These are phyloP conservation scores for Neurospora sp. DNA, from an alignment of 495 filamentous ascomycete species.

Conservation along the genomic window DNA sequence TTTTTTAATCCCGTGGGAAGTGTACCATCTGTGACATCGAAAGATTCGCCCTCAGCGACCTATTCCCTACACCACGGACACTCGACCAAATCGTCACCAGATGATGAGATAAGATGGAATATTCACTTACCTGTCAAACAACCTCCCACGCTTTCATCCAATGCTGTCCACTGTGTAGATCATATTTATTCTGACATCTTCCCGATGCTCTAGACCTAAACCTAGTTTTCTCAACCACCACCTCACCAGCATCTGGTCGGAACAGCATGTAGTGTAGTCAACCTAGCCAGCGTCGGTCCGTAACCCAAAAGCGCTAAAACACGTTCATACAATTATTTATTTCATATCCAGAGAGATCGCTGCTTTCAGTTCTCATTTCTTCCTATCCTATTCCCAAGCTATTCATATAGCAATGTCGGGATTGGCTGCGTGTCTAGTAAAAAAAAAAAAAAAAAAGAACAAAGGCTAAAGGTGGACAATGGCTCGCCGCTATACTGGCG, in stretches of 20 bases:
- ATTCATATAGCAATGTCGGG: neutral
- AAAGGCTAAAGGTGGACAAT: neutral
- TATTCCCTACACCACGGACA: neutral
- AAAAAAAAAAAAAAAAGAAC: neutral
- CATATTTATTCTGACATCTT: neutral
- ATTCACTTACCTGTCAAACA: neutral
- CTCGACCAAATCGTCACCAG: neutral
- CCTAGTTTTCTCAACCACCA: neutral
- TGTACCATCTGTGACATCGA: too few relatives aligned
- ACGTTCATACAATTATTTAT: neutral
- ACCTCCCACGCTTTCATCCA: neutral
- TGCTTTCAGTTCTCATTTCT: neutral
- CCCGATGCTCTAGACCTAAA: neutral
- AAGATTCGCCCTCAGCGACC: too few relatives aligned
- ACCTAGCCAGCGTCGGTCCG: neutral
- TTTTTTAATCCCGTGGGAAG: too few relatives aligned
- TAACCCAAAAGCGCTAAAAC: neutral
- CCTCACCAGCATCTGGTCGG: neutral
- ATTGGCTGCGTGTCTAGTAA: neutral
- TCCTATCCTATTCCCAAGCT: neutral
- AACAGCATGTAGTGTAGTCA: neutral
- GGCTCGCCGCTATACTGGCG: neutral
- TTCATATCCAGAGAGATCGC: neutral
- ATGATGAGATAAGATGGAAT: neutral
- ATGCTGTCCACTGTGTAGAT: neutral